phyloP scores from a whole-genome alignment of 139 green algal species.

The Raphidocelis subcapitata region DNA sequence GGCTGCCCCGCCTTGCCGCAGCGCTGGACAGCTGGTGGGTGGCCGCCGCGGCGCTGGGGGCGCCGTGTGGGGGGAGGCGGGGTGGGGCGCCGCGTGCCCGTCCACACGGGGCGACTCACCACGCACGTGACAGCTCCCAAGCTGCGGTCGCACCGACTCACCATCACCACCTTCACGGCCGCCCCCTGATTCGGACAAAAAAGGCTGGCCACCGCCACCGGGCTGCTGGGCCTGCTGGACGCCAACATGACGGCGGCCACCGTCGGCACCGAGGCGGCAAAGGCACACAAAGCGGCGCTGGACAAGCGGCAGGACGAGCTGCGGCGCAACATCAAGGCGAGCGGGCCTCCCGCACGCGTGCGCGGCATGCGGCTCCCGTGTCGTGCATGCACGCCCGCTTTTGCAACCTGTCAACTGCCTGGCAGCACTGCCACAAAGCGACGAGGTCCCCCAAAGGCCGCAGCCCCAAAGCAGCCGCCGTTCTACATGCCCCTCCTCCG shows the following conservation, averaged over 20 bases:
- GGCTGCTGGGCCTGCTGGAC: constrained; percentile 24
- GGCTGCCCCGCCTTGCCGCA: constrained; percentile 41
- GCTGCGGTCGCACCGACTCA: background rate
- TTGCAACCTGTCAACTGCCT: no score
- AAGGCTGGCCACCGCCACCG: constrained; percentile 31
- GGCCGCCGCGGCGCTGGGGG: background rate
- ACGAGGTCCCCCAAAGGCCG: no score
- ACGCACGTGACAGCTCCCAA: background rate
- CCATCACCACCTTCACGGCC: background rate
- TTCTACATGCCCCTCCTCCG: no score
- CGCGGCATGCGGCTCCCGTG: no score
- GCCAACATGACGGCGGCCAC: background rate
- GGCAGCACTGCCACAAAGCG: no score
- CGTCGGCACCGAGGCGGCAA: constrained; percentile 14
- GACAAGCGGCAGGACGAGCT: constrained; percentile 37
- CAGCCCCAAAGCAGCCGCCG: no score
- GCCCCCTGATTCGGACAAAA: background rate
- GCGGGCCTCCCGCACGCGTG: background rate
- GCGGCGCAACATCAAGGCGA: constrained; percentile 48
- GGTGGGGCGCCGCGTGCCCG: background rate
- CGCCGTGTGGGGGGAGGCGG: background rate
- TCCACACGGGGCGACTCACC: background rate
- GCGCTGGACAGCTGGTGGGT: constrained; percentile 61
- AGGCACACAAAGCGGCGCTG: constrained; percentile 20
- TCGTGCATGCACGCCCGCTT: no score